These are phyloP conservation scores for Eucalyptus globulus DNA, from an alignment of 345 rosid genomes.

Conservation along the genomic window DNA sequence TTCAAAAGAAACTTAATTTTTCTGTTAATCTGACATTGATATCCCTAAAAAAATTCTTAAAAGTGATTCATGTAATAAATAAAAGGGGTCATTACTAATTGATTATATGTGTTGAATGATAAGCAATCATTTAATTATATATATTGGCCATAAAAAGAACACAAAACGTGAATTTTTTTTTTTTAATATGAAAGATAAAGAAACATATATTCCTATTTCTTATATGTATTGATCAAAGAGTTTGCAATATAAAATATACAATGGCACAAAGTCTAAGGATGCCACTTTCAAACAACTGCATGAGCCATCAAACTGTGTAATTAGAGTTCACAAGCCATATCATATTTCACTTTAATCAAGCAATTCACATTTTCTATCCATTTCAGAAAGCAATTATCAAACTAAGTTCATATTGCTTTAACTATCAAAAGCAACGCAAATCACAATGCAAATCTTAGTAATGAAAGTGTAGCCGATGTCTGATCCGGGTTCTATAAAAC, in stretches of 20 bases:
- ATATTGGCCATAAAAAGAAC: background rate
- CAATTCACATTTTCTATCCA: background rate
- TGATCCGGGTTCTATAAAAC: background rate
- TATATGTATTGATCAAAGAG: background rate
- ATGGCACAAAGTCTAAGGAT: background rate
- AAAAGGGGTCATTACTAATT: background rate
- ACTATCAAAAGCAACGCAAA: background rate
- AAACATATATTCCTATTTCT: background rate
- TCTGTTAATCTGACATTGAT: background rate
- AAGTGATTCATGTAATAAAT: background rate
- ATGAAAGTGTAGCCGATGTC: background rate
- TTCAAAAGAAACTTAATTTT: background rate
- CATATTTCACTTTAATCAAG: background rate
- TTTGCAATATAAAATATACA: background rate
- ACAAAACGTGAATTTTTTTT: background rate
- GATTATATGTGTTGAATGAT: background rate
- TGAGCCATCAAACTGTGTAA: background rate
- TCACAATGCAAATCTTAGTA: background rate
- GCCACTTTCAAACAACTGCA: background rate
- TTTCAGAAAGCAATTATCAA: background rate
- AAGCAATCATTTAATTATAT: background rate
- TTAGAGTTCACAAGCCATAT: background rate
- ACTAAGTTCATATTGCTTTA: background rate
- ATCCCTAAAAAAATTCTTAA: background rate
- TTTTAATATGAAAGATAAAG: background rate